Evolutionary conservation across 805 yeast genomes (phyloP).

Genomic region (Sugiyamaella mastotermitis): DNA sequence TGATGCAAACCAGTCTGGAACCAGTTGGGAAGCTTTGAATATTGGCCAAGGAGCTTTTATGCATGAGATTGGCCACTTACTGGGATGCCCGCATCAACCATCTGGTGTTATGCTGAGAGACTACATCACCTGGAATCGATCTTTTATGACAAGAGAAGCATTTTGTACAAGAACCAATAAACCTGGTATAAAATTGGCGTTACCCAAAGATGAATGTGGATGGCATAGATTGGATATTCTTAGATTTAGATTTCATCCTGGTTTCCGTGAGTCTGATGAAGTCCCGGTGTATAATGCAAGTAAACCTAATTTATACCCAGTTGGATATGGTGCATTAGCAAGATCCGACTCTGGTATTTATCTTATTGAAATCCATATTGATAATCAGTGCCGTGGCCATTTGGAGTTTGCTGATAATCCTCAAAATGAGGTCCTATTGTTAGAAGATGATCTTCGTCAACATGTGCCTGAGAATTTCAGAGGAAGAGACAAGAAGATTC

Average conservation of each 20-base stretch:
- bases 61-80: constrained; percentile 90
- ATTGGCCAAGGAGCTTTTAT: constrained; percentile 88
- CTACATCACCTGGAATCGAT: constrained; percentile 72
- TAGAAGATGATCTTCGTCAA: constrained; percentile 40
- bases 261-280: constrained; percentile 69
- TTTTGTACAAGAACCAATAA: constrained; percentile 34
- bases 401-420: constrained; percentile 63
- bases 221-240: constrained; percentile 83
- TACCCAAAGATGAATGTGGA: constrained; percentile 62
- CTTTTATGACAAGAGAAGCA: constrained; percentile 69
- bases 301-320: constrained; percentile 42
- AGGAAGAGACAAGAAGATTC: constrained; percentile 33
- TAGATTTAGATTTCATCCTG: constrained; percentile 75
- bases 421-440: constrained; percentile 44
- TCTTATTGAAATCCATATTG: constrained; percentile 62
- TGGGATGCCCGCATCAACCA: constrained; percentile 91
- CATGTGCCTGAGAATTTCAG: constrained; percentile 32
- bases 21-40: constrained; percentile 85
- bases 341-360: constrained; percentile 63
- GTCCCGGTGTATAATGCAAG: constrained; percentile 27
- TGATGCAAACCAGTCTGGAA: constrained; percentile 76
- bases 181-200: constrained; percentile 30
- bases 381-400: constrained; percentile 48
- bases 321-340: constrained; percentile 43
- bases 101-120: constrained; percentile 88